Percentiles rank a stretch among this genome's conserved stretches.
Conservation (phyloP, 2,329 filamentous ascomycete species). For the Venturia carpophila region DNA sequence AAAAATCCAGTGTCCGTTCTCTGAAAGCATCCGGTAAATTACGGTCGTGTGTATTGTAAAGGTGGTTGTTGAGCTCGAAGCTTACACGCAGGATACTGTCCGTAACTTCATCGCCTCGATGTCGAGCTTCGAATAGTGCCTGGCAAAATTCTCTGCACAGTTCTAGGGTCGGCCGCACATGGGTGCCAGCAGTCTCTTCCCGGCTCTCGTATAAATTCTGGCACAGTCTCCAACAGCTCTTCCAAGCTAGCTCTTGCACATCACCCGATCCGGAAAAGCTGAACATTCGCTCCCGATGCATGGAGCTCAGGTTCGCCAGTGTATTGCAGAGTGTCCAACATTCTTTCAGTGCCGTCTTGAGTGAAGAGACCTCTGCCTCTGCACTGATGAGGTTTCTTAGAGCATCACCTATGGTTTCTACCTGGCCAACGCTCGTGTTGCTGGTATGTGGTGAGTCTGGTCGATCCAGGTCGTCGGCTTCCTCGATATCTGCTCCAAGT, state of each 20-base stretch:
- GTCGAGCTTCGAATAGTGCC: slow-evolving; percentile 76
- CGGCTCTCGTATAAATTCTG: slow-evolving; percentile 79
- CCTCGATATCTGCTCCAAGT: slow-evolving; percentile 37
- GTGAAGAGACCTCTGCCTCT: slow-evolving; percentile 56
- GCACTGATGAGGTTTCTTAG: slow-evolving; percentile 51
- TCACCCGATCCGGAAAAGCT: slow-evolving; percentile 65
- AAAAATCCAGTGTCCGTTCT: slow-evolving; percentile 87
- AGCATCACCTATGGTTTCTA: slow-evolving; percentile 41
- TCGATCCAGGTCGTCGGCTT: slow-evolving; percentile 33
- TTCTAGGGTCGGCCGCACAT: slow-evolving; percentile 69
- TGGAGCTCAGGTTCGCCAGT: slow-evolving; percentile 73
- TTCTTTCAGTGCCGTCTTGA: slow-evolving; percentile 72
- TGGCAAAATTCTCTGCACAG: slow-evolving; percentile 90
- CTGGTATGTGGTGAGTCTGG: slow-evolving; percentile 18
- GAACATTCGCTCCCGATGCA: slow-evolving; percentile 72
- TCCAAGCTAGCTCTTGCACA: slow-evolving; percentile 83
- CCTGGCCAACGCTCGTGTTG: slow-evolving; percentile 22
- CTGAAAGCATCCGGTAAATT: slow-evolving; percentile 77
- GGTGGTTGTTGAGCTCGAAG: slow-evolving; percentile 90
- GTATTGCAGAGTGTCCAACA: slow-evolving; percentile 95
- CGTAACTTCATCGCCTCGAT: slow-evolving; percentile 65
- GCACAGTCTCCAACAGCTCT: slow-evolving; percentile 87
- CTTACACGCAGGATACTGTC: slow-evolving; percentile 87
- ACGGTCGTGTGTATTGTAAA: slow-evolving; percentile 86
- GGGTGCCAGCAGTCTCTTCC: slow-evolving; percentile 60